A percentile compares a stretch with the other conserved stretches of the same genome.
phyloP scores from a whole-genome alignment of 345 rosid genomes.

The Gossypium bickii region DNA sequence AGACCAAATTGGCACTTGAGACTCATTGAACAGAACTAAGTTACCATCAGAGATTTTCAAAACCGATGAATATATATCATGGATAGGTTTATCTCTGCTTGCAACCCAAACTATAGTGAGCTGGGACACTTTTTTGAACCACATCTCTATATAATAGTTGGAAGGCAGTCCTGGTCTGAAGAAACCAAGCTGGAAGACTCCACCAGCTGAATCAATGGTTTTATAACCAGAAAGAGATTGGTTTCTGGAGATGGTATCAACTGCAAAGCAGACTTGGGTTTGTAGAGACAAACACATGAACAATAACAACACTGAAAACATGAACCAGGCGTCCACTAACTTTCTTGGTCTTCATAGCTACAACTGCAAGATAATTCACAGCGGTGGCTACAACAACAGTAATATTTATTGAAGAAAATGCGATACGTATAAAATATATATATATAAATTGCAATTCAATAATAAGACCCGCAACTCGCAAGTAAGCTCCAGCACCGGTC shows the following conservation, averaged over 20 bases:
- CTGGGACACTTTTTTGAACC: constrained; percentile 39
- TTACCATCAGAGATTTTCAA: constrained; percentile 60
- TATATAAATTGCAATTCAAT: too few species aligned
- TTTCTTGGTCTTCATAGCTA: neutral
- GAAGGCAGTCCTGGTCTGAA: constrained; percentile 50
- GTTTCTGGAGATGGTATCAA: constrained; percentile 47
- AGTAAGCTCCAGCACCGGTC: too few species aligned
- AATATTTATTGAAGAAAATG: too few species aligned
- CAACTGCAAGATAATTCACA: neutral
- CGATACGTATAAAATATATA: too few species aligned
- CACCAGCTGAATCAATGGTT: constrained; percentile 43
- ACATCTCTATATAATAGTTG: constrained; percentile 63
- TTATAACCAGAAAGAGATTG: constrained; percentile 55
- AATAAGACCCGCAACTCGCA: too few species aligned
- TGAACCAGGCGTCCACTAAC: neutral
- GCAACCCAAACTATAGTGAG: constrained; percentile 66
- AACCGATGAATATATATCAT: constrained; percentile 34
- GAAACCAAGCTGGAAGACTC: constrained; percentile 53
- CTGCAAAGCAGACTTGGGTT: constrained; percentile 30
- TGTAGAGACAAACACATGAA: constrained; percentile 25
- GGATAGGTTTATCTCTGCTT: constrained; percentile 58
- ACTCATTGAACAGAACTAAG: constrained; percentile 55
- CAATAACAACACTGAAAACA: constrained; percentile 24
- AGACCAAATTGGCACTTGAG: constrained; percentile 51
- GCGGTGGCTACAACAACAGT: neutral